These are phyloP conservation scores for Medicago ruthenica DNA, from an alignment of 306 rosid species.

Conservation along the genomic window DNA sequence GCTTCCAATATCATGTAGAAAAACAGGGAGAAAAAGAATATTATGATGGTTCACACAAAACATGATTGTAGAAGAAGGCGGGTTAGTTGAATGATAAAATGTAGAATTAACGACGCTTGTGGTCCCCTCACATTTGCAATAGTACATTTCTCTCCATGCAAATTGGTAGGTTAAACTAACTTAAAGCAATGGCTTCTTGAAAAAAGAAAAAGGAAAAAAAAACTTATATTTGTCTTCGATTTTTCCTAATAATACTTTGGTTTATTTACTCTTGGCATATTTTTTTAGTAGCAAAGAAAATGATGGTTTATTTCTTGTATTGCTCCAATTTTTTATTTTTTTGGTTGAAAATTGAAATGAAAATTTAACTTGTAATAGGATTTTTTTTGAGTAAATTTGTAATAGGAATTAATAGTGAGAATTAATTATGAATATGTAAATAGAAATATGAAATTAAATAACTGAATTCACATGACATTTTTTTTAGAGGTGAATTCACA, in stretches of 20 bases:
- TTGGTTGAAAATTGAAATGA: not conserved
- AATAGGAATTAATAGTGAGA: too few relatives aligned
- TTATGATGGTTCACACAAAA: constrained; percentile 47
- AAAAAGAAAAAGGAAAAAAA: not conserved
- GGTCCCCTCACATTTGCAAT: constrained; percentile 35
- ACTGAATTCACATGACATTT: too few relatives aligned
- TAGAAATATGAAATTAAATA: too few relatives aligned
- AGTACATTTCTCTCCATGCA: constrained; percentile 42
- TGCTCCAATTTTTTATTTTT: not conserved
- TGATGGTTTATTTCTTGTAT: not conserved
- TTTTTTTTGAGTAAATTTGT: too few relatives aligned
- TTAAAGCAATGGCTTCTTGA: constrained; percentile 12
- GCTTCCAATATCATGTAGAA: constrained; percentile 2
- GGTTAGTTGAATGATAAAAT: constrained; percentile 40
- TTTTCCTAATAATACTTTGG: not conserved
- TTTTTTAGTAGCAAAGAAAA: not conserved
- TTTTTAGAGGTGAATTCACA: too few relatives aligned
- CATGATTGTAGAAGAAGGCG: constrained; percentile 44
- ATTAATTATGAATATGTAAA: too few relatives aligned
- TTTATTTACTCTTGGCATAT: not conserved
- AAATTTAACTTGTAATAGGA: not conserved
- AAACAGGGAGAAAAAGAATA: not conserved
- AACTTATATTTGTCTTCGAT: not conserved
- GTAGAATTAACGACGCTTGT: constrained; percentile 40
- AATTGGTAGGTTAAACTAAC: constrained; percentile 42